These are phyloP conservation scores for Houttuynia cordata DNA, from an alignment of 164 flowering plant species.

Conservation along the genomic window DNA sequence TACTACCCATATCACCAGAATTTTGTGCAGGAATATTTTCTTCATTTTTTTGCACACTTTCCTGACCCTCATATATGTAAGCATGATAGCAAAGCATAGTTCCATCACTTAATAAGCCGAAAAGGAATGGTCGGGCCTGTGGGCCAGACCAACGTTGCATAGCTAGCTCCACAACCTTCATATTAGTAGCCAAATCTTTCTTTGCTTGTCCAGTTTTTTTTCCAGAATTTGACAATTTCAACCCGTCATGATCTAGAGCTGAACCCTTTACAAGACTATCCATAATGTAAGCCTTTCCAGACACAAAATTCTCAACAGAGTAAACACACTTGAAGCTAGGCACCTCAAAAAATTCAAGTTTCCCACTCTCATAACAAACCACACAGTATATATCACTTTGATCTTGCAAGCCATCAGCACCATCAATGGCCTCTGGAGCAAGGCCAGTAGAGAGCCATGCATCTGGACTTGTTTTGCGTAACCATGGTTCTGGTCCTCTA, in stretches of 20 bases:
- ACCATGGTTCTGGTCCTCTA: slow-evolving; percentile 96
- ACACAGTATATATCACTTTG: slow-evolving; percentile 93
- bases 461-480: slow-evolving; percentile 83
- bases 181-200: slow-evolving; percentile 46
- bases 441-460: slow-evolving; percentile 96
- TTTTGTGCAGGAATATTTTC: slow-evolving; percentile 31
- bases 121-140: slow-evolving; percentile 77
- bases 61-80: slow-evolving; percentile 69
- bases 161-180: slow-evolving; percentile 75
- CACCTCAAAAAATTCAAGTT: slow-evolving; percentile 88
- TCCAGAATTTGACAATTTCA: slow-evolving; percentile 19
- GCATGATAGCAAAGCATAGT: slow-evolving; percentile 94
- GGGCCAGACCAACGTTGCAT: slow-evolving; percentile 88
- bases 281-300: slow-evolving; percentile 59
- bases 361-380: slow-evolving; percentile 75
- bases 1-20: slow-evolving; percentile 26
- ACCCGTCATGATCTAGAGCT: slow-evolving; percentile 20
- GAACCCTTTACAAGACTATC: slow-evolving; percentile 39
- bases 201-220: slow-evolving; percentile 31
- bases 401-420: slow-evolving; percentile 75
- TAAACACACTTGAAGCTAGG: slow-evolving; percentile 78
- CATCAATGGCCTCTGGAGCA: slow-evolving; percentile 66
- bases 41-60: slow-evolving; percentile 45
- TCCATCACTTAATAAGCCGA: slow-evolving; percentile 81
- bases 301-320: slow-evolving; percentile 60